Evolutionary conservation across 257 asterid genomes (phyloP).

Genomic region (Rehmannia glutinosa): DNA sequence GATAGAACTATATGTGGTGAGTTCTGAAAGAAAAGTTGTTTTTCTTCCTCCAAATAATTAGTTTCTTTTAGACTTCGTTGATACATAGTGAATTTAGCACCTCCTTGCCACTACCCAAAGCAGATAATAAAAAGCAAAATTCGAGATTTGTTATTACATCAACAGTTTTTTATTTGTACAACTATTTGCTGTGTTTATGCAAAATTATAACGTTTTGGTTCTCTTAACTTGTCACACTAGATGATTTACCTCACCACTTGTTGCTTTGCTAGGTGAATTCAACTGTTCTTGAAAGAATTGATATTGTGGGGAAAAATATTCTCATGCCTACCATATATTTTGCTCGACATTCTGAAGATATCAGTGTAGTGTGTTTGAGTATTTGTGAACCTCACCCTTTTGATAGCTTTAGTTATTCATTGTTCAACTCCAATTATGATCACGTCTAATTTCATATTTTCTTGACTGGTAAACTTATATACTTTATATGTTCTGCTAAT

Average conservation of each 20-base stretch:
- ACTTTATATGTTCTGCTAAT: not conserved
- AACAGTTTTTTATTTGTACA: too few relatives aligned
- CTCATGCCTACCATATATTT: too few relatives aligned
- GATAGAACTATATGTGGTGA: slow-evolving; percentile 66
- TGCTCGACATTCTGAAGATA: not conserved
- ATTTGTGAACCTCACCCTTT: not conserved
- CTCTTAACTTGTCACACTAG: not conserved
- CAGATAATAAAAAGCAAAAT: not conserved
- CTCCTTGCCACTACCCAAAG: not conserved
- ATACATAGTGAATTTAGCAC: not conserved
- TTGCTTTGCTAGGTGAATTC: too few relatives aligned
- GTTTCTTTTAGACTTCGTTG: not conserved
- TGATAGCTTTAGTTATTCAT: not conserved
- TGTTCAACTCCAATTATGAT: not conserved
- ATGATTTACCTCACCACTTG: too few relatives aligned
- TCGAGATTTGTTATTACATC: not conserved
- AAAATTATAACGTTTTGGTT: not conserved
- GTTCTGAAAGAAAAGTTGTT: slow-evolving; percentile 26
- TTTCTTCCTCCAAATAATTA: slow-evolving; percentile 9
- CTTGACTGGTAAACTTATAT: not conserved
- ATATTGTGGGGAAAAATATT: too few relatives aligned
- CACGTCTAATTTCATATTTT: not conserved
- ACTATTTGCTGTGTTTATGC: not conserved
- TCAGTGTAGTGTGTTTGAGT: not conserved
- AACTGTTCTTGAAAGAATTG: too few relatives aligned